Evolutionary conservation across 768 basidiomycete species (phyloP), one percentile per base, ranked within the genome.

Genomic region (Leccinum aurantiacum): DNA sequence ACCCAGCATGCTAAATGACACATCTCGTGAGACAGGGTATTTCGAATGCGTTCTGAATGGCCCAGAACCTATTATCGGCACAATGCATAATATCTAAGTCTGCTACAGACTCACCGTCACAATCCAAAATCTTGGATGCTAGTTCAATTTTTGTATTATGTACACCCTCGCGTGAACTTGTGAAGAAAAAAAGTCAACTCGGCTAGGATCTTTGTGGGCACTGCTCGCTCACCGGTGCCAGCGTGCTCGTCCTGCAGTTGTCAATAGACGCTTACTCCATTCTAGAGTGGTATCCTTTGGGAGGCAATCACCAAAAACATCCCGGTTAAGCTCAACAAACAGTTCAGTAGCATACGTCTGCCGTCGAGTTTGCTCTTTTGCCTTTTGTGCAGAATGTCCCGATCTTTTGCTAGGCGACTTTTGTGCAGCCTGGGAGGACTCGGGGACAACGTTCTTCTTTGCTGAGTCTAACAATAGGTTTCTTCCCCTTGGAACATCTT

Each of bases 1-100:
- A 91, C 76, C 93, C 93, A 95, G 58, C 84, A 84, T 3, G 93
- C 93, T 35, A 95, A 73, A 75, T 95, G 93, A 66, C 93, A 95
- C 92, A 95, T 93, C 71, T 95, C 93, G 65, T 95, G 93, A 31
- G 90, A 86, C 13, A 95, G 75, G 1, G 93, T 95, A 67, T 89
- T 87, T 37, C 88, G 79, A 53, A 95, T 88, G 41, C 91, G 84
- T 56, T 91, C 93, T 94, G 59, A 33, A 58, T n/a, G 3, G 41
- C 46, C 9, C 27, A 41, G 51, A 25, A 17, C 41, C 25, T 15
- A 13, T 50, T 1, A 31, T 54, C 49, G 48, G 22, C 15, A 13
- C 7, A n/a, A 8, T 10, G 11, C 25, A 19, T 25, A 17, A 6
- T 25, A 9, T 25, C 37, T n/a, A 7, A 37, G 24, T 52, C 10